Percentiles rank a stretch among this genome's conserved stretches.
Evolutionary conservation across 495 filamentous ascomycete species (phyloP).

Genomic region (Penicilliopsis zonata): DNA sequence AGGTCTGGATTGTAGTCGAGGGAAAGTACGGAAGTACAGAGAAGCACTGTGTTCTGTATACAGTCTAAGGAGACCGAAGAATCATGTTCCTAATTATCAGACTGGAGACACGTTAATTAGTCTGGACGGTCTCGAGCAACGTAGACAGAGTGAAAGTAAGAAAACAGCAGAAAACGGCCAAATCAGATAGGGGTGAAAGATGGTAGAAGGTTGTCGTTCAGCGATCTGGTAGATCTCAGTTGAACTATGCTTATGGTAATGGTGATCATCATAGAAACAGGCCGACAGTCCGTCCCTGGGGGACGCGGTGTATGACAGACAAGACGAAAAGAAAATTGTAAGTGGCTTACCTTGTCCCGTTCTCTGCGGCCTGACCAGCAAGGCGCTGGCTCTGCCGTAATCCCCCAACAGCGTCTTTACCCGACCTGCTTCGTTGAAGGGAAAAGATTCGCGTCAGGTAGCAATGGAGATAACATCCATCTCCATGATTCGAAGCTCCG

Average conservation of each 20-base stretch:
- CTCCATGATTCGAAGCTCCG: no score
- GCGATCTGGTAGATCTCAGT: conserved; percentile 33
- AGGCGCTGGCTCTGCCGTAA: no score
- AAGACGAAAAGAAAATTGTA: neutral
- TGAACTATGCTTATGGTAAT: conserved; percentile 39
- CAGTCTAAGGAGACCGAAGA: neutral
- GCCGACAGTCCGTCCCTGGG: no score
- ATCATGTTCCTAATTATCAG: no score
- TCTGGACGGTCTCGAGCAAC: neutral
- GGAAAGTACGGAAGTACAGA: neutral
- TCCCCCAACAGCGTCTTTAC: no score
- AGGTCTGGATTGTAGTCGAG: no score
- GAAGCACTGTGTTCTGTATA: neutral
- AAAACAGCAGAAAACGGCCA: conserved; percentile 3
- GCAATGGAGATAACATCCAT: no score
- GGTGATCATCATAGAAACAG: conserved; percentile 30
- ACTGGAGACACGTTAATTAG: neutral
- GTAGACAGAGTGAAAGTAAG: conserved; percentile 1
- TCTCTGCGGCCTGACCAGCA: no score
- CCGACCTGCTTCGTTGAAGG: no score
- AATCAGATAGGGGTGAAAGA: conserved; percentile 35
- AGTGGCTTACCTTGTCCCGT: conserved; percentile 11
- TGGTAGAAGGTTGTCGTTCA: conserved; percentile 39
- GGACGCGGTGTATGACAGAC: conserved; percentile 2
- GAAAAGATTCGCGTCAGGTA: no score